Base-by-base conservation (phyloP, 768 basidiomycete genomes). In the Pleurotus tuber-regium region DNA sequence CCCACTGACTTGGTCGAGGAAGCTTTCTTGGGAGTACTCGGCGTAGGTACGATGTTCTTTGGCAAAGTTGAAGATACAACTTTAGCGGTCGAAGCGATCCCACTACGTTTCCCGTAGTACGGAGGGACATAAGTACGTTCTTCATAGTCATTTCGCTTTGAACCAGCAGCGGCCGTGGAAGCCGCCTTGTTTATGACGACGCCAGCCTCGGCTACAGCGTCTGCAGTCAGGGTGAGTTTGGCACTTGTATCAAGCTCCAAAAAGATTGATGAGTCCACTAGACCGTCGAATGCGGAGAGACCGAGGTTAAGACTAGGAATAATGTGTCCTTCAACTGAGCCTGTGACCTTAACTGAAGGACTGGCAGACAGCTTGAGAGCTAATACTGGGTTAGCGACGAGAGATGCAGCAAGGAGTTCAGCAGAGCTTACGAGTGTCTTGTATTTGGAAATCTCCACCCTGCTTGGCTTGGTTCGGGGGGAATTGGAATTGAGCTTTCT, bases 301-400 rank as follows among this genome's bases (percentile, higher is more conserved):
- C 75, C 74, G 47, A 83, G 63, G 48, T 74, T 72, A 42, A 80
- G 53, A 30, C 64, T 63, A 0, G 79, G 81, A 51, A 76, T 79
- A 29, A 82, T 61, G 58, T 82, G 78, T 2, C 72, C 78, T 23
- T 66, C 62, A 23, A 81, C 53, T 2, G 61, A 69, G 10, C 74
- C 76, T 2, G 70, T 71, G 10, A 73, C 69, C 6, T 64, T 64
- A n/a, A 70, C 68, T 16, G 63, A 66, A 2, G 77, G 73, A 51
- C 62, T 65, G 2, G 70, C 71, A 5, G 71, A 67, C 18, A 79
- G 61, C 53, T 67, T 65, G n/a, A 80, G 57, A 11, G 72, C 75
- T 74, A 28, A 18, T 36, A 48, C 4, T 18, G 19, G 7, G 19
- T 25, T 28, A 19, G 36, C 16, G 21, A 47, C 18, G 52, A n/a